Percentiles rank a stretch among this genome's conserved stretches.
phyloP scores from a whole-genome alignment of 1,139 yeast species.

The Waltiozyma solani region DNA sequence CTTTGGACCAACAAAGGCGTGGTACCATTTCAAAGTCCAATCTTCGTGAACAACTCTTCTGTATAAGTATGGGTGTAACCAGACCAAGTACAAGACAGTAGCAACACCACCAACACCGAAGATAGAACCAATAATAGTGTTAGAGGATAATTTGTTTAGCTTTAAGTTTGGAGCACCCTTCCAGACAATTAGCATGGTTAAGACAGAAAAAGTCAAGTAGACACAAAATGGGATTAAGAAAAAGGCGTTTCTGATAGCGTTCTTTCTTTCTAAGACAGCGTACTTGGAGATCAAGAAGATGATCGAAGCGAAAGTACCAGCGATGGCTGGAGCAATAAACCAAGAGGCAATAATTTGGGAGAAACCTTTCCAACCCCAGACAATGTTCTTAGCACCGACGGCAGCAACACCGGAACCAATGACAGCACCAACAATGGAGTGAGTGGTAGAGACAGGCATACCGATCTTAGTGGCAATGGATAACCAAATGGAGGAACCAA shows the following conservation, averaged over 20 bases:
- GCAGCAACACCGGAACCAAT: slow-evolving; percentile 75
- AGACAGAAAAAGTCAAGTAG: slow-evolving; percentile 47
- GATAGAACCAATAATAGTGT: slow-evolving; percentile 45
- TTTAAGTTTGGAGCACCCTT: slow-evolving; percentile 64
- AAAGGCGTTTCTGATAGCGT: slow-evolving; percentile 39
- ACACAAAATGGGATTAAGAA: slow-evolving; percentile 51
- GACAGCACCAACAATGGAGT: slow-evolving; percentile 69
- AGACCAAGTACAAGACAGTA: slow-evolving; percentile 36
- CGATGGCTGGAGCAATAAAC: slow-evolving; percentile 71
- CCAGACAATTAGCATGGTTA: slow-evolving; percentile 57
- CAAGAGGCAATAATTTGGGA: slow-evolving; percentile 70
- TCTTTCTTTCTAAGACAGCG: slow-evolving; percentile 49
- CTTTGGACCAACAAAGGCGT: slow-evolving; percentile 46
- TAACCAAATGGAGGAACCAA: slow-evolving; percentile 71
- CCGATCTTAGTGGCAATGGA: slow-evolving; percentile 57
- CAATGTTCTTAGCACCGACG: slow-evolving; percentile 36
- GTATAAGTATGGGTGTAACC: slow-evolving; percentile 53
- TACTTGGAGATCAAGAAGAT: slow-evolving; percentile 52
- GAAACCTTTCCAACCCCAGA: slow-evolving; percentile 75
- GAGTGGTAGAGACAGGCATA: slow-evolving; percentile 75
- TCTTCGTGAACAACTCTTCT: slow-evolving; percentile 54
- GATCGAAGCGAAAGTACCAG: slow-evolving; percentile 53
- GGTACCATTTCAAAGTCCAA: slow-evolving; percentile 57
- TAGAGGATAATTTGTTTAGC: slow-evolving; percentile 39
- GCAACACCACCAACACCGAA: slow-evolving; percentile 58